A percentile compares a stretch with the other conserved stretches of the same genome.
Conservation (phyloP, 306 rosid species). For the Potentilla sterilis region DNA sequence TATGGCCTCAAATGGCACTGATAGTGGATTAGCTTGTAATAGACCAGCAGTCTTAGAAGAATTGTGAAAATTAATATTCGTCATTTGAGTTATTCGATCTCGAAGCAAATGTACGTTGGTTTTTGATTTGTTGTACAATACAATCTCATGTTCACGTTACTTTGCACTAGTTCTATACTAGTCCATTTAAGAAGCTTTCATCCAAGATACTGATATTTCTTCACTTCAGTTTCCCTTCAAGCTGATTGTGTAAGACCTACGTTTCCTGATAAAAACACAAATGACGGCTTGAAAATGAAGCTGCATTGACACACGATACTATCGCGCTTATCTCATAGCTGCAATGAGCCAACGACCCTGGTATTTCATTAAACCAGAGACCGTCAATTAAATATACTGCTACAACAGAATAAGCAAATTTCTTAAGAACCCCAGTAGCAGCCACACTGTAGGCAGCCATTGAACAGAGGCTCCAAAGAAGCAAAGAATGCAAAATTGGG, state of each 20-base stretch:
- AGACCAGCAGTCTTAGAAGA: background rate
- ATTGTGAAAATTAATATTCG: background rate
- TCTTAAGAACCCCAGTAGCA: background rate
- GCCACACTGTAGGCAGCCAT: background rate
- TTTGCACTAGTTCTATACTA: background rate
- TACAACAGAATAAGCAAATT: background rate
- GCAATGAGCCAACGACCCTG: background rate
- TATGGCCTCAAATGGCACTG: background rate
- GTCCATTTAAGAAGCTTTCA: background rate
- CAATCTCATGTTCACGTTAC: background rate
- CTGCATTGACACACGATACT: background rate
- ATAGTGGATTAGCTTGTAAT: constrained; percentile 7
- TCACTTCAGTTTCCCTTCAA: background rate
- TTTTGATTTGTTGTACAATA: background rate
- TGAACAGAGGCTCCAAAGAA: too few relatives aligned
- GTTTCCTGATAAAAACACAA: background rate
- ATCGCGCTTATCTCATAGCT: background rate
- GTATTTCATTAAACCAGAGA: background rate
- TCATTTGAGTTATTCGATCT: background rate
- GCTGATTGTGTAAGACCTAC: background rate
- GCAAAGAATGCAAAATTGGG: constrained; percentile 1
- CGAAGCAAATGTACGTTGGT: background rate
- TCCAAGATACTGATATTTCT: background rate
- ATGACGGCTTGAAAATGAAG: background rate
- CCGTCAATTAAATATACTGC: background rate